These are phyloP conservation scores for Halophytophthora batemanensis DNA, from an alignment of 352 stramenopile genomes.

Conservation along the genomic window DNA sequence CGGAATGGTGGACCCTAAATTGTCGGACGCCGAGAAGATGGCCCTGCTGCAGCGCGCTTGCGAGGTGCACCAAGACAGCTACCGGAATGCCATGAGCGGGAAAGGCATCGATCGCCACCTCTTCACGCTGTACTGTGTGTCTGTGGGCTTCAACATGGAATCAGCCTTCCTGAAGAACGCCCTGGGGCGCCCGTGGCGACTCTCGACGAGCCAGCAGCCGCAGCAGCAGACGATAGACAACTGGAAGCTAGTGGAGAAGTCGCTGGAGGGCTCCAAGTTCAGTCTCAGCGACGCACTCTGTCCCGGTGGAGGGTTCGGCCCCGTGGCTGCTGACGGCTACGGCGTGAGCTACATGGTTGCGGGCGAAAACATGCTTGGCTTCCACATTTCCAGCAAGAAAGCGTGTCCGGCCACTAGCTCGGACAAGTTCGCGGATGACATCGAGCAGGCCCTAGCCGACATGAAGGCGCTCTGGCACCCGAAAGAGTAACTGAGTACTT, in stretches of 20 bases:
- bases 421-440: slow-evolving; percentile 72
- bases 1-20: slow-evolving; percentile 70
- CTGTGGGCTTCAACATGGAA: slow-evolving; percentile 82
- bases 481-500: slow-evolving; percentile 18
- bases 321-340: slow-evolving; percentile 88
- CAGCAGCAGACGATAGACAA: slow-evolving; percentile 88
- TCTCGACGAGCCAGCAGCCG: slow-evolving; percentile 89
- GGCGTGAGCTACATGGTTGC: slow-evolving; percentile 91
- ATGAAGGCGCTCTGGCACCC: slow-evolving; percentile 65
- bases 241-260: slow-evolving; percentile 72
- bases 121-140: slow-evolving; percentile 93
- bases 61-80: slow-evolving; percentile 89
- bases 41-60: slow-evolving; percentile 87
- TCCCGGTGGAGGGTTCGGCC: slow-evolving; percentile 86
- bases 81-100: slow-evolving; percentile 87
- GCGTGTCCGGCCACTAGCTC: slow-evolving; percentile 69
- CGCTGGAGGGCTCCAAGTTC: slow-evolving; percentile 50
- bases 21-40: slow-evolving; percentile 73
- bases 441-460: slow-evolving; percentile 79
- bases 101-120: slow-evolving; percentile 95
- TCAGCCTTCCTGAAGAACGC: slow-evolving; percentile 88
- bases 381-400: slow-evolving; percentile 91
- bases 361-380: slow-evolving; percentile 85
- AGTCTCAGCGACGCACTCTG: slow-evolving; percentile 58
- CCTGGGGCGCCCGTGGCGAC: slow-evolving; percentile 77